phyloP scores from a whole-genome alignment of 179 eudicot genomes.

The Carnegiea gigantea region DNA sequence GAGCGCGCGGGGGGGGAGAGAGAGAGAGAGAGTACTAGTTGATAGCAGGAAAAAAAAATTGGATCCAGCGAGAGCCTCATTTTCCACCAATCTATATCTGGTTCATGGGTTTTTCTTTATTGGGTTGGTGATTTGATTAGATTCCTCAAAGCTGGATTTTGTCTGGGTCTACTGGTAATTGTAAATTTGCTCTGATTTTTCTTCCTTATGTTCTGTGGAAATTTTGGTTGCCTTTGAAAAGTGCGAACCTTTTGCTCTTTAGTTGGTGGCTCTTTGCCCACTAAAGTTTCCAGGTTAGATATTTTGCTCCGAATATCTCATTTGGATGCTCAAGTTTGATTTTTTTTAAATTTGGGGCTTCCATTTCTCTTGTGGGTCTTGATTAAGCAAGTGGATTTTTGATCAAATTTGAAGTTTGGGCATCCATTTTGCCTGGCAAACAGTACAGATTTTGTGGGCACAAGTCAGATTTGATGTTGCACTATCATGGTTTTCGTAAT shows the following conservation, averaged over 20 bases:
- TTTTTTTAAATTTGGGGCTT: background rate
- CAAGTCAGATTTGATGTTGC: constrained; percentile 20
- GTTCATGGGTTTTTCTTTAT: background rate
- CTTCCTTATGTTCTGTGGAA: background rate
- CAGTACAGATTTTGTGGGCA: constrained; percentile 3
- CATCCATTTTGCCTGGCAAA: constrained; percentile 9
- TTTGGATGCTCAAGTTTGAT: constrained; percentile 21
- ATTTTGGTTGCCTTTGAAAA: constrained; percentile 9
- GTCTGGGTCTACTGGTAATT: background rate
- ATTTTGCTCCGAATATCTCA: background rate
- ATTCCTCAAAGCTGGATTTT: constrained; percentile 2
- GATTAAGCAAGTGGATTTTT: constrained; percentile 6
- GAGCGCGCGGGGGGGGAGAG: background rate
- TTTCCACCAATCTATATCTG: background rate
- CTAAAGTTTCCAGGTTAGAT: background rate
- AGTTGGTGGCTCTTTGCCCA: background rate
- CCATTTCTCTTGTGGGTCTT: background rate
- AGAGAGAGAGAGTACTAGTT: background rate
- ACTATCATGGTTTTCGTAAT: background rate
- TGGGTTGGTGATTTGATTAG: background rate
- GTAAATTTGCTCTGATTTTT: constrained; percentile 3
- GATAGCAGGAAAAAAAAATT: background rate
- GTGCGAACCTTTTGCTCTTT: constrained; percentile 8
- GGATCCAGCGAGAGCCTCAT: constrained; percentile 22
- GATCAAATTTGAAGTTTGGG: constrained; percentile 11